These are phyloP conservation scores for Syzygium jambos DNA, from an alignment of 345 rosid genomes.

Conservation along the genomic window DNA sequence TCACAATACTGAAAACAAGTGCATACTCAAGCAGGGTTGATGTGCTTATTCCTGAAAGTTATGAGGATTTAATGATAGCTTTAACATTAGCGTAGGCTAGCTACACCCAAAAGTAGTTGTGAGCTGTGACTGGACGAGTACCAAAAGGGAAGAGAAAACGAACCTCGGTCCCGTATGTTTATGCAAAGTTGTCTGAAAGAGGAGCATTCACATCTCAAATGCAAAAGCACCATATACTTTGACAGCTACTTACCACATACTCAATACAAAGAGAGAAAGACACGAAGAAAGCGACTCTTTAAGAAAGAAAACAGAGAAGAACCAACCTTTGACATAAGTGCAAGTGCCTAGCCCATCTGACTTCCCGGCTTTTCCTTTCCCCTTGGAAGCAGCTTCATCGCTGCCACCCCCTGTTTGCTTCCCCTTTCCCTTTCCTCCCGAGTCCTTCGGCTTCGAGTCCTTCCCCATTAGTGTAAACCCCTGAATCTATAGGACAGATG, in stretches of 20 bases:
- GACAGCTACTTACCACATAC: background rate
- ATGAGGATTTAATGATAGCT: background rate
- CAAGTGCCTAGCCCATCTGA: constrained; percentile 94
- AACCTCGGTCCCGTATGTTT: background rate
- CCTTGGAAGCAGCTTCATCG: constrained; percentile 68
- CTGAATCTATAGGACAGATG: background rate
- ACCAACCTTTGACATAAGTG: constrained; percentile 87
- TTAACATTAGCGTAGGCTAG: background rate
- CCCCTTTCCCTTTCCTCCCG: constrained; percentile 74
- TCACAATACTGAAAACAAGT: background rate
- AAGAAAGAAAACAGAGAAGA: background rate
- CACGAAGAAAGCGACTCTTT: background rate
- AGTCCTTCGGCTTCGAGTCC: constrained; percentile 4
- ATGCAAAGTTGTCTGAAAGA: background rate
- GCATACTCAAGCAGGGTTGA: background rate
- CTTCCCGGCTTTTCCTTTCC: constrained; percentile 91
- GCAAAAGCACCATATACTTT: background rate
- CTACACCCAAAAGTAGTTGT: background rate
- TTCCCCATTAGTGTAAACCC: constrained; percentile 1
- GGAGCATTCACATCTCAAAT: background rate
- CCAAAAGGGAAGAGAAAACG: background rate
- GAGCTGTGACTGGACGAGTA: background rate
- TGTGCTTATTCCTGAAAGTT: background rate
- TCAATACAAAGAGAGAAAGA: background rate
- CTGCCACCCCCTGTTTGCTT: constrained; percentile 68